Conservation (phyloP, 805 yeast species). For the Suhomyces sp. region DNA sequence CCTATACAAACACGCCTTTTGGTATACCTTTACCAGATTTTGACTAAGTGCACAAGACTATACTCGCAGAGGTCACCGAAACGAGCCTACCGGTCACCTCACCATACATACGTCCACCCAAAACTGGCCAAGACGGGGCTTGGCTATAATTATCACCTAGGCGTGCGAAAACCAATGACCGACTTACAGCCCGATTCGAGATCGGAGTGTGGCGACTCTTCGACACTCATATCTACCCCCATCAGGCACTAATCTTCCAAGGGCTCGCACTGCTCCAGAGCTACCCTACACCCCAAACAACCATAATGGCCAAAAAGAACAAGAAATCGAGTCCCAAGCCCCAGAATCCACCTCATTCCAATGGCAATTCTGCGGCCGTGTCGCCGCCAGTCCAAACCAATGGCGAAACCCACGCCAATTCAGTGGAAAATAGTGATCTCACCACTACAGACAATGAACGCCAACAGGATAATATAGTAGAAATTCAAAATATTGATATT, state of each 20-base stretch:
- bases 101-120: background rate
- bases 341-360: background rate
- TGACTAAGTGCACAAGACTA: background rate
- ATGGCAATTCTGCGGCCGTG: background rate
- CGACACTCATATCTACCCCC: background rate
- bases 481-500: background rate
- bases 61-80: background rate
- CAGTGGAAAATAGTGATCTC: background rate
- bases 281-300: background rate
- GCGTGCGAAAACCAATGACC: background rate
- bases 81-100: background rate
- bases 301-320: constrained; percentile 4
- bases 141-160: background rate
- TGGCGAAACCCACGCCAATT: background rate
- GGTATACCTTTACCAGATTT: too few species aligned
- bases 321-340: constrained; percentile 2
- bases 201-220: background rate
- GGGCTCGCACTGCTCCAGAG: background rate
- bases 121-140: background rate
- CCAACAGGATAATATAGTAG: background rate
- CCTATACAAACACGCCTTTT: too few species aligned
- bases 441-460: background rate
- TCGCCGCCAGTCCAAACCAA: background rate
- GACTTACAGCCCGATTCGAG: background rate
- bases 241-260: background rate